phyloP scores from a whole-genome alignment of 352 stramenopile species.

The Globisporangium solare region DNA sequence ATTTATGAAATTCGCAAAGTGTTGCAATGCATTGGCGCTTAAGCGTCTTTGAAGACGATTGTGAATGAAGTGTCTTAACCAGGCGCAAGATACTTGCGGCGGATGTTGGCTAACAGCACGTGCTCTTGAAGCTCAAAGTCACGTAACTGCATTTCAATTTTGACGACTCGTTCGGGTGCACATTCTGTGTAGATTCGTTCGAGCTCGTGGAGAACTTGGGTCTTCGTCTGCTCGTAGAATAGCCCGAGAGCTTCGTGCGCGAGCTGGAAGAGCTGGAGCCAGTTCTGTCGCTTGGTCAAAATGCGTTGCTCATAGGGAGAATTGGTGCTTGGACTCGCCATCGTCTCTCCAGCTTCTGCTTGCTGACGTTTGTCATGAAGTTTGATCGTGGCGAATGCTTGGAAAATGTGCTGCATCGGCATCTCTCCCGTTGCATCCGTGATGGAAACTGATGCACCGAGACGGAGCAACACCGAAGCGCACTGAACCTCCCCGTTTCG shows the following conservation, averaged over 20 bases:
- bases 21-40: not conserved
- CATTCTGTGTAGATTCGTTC: slow-evolving; percentile 33
- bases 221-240: slow-evolving; percentile 27
- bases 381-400: slow-evolving; percentile 23
- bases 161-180: slow-evolving; percentile 47
- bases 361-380: slow-evolving; percentile 14
- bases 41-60: not conserved
- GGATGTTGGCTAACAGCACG: slow-evolving; percentile 30
- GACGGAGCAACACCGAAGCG: slow-evolving; percentile 28
- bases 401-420: slow-evolving; percentile 33
- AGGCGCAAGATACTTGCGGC: slow-evolving; percentile 42
- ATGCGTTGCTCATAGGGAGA: not conserved
- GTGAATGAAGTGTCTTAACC: not conserved
- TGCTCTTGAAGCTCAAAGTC: slow-evolving; percentile 48
- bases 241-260: slow-evolving; percentile 20
- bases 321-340: not conserved
- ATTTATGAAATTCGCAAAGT: slow-evolving; percentile 6
- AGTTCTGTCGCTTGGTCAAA: slow-evolving; percentile 18
- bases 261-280: slow-evolving; percentile 26
- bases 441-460: slow-evolving; percentile 22
- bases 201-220: slow-evolving; percentile 22
- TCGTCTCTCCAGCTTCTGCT: not conserved
- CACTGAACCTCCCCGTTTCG: slow-evolving; percentile 31
- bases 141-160: slow-evolving; percentile 43
- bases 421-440: slow-evolving; percentile 28